phyloP scores from a whole-genome alignment of 768 basidiomycete genomes.

The Mrakia blollopis region DNA sequence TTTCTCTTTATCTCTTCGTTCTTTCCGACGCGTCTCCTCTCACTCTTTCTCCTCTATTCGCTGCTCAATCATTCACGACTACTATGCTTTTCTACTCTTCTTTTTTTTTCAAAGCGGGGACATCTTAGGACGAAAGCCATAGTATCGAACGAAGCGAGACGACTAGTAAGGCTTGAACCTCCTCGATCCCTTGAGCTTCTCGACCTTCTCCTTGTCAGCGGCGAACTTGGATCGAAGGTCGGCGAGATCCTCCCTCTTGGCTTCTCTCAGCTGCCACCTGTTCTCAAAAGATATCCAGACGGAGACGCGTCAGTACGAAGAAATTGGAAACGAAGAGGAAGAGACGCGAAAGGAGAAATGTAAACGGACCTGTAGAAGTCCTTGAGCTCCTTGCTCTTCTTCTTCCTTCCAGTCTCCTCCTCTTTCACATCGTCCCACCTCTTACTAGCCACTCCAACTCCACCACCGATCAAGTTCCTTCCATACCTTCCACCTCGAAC shows the following conservation, averaged over 20 bases:
- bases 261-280: conserved; percentile 70
- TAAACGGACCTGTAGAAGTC: conserved; percentile 71
- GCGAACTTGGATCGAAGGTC: conserved; percentile 74
- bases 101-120: not conserved
- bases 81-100: not conserved
- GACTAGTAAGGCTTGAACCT: conserved; percentile 78
- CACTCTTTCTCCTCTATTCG: too few relatives aligned
- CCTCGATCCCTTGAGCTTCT: conserved; percentile 68
- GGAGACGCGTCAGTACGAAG: not conserved
- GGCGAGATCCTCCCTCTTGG: conserved; percentile 63
- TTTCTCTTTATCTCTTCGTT: too few relatives aligned
- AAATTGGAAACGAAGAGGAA: not conserved
- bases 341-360: not conserved
- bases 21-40: too few relatives aligned
- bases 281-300: not conserved
- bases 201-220: conserved; percentile 78
- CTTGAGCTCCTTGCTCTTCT: conserved; percentile 44
- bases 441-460: conserved; percentile 62
- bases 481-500: conserved; percentile 89
- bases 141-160: not conserved
- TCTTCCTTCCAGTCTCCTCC: conserved; percentile 63
- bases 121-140: not conserved
- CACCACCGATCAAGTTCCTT: conserved; percentile 70
- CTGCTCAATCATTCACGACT: too few relatives aligned
- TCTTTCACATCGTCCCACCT: conserved; percentile 45